phyloP scores from a whole-genome alignment of 2,329 filamentous ascomycete species.

The Apiospora marii region DNA sequence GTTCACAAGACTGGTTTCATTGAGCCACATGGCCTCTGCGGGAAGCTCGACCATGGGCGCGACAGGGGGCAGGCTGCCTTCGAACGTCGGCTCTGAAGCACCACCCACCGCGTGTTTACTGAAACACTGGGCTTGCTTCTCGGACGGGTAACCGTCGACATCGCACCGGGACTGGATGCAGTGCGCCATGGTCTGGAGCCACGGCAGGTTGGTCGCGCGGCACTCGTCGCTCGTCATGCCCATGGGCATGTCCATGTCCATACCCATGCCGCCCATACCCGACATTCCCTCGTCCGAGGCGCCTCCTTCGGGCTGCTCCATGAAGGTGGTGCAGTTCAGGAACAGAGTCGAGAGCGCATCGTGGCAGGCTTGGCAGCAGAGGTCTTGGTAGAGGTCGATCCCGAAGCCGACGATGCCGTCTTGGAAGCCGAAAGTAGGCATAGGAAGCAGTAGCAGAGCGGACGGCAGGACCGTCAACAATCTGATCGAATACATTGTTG shows the following conservation, averaged over 20 bases:
- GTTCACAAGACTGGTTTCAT: constrained; percentile 41
- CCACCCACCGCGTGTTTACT: constrained; percentile 33
- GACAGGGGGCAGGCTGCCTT: constrained; percentile 35
- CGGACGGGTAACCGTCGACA: constrained; percentile 31
- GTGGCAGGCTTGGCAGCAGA: constrained; percentile 39
- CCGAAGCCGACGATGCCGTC: constrained; percentile 40
- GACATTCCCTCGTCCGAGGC: constrained; percentile 17
- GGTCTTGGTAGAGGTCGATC: constrained; percentile 38
- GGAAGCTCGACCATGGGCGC: constrained; percentile 34
- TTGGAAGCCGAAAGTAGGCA: neutral
- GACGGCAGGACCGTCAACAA: neutral
- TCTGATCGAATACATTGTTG: neutral
- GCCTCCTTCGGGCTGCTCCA: neutral
- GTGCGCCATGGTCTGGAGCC: constrained; percentile 35
- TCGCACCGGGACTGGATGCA: constrained; percentile 32
- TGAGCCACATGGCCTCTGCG: constrained; percentile 39
- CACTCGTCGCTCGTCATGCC: constrained; percentile 33
- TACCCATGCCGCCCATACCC: constrained; percentile 32
- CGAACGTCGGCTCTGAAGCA: constrained; percentile 34
- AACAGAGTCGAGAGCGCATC: constrained; percentile 37
- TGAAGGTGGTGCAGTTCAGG: constrained; percentile 39
- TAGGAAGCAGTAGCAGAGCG: neutral
- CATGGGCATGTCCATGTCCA: constrained; percentile 33
- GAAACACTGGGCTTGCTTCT: constrained; percentile 41
- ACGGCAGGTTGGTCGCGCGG: constrained; percentile 30